Conservation (phyloP, 371 early-diverging fungal species). For the Mortierella polycephala region DNA sequence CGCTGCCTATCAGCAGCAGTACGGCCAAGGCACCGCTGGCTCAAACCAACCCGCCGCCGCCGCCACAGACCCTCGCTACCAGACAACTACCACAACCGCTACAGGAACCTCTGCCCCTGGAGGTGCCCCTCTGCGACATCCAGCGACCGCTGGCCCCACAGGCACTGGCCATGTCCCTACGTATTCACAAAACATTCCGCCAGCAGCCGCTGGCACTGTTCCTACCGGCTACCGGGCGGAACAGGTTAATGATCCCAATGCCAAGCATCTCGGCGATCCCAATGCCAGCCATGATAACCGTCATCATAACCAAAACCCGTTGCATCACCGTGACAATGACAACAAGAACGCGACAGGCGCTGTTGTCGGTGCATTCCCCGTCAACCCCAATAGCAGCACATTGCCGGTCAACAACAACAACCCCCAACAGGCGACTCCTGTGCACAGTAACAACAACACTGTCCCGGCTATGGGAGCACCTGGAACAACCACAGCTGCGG, state of each 20-base stretch:
- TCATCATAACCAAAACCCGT: not conserved
- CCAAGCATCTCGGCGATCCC: not conserved
- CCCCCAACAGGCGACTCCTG: not conserved
- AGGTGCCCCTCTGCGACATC: not conserved
- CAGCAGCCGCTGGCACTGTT: conserved; percentile 19
- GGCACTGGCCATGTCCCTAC: conserved; percentile 31
- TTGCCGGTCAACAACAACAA: conserved; percentile 3
- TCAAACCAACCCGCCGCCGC: not conserved
- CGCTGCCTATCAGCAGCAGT: conserved; percentile 29
- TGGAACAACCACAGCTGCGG: conserved; percentile 29
- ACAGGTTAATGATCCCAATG: not conserved
- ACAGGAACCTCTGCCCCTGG: not conserved
- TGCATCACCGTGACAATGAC: not conserved
- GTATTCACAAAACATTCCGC: conserved; percentile 25
- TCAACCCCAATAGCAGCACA: conserved; percentile 15
- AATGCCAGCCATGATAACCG: not conserved
- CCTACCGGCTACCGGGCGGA: conserved; percentile 5
- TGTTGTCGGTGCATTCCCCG: not conserved
- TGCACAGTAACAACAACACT: conserved; percentile 7
- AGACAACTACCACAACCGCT: not conserved
- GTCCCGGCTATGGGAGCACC: conserved; percentile 29
- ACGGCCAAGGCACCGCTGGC: not conserved
- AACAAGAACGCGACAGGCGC: not conserved
- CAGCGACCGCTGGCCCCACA: conserved; percentile 20
- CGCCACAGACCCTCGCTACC: not conserved